Conservation (phyloP, 2,329 filamentous ascomycete species). For the Parasarocladium wereldwijsianum region DNA sequence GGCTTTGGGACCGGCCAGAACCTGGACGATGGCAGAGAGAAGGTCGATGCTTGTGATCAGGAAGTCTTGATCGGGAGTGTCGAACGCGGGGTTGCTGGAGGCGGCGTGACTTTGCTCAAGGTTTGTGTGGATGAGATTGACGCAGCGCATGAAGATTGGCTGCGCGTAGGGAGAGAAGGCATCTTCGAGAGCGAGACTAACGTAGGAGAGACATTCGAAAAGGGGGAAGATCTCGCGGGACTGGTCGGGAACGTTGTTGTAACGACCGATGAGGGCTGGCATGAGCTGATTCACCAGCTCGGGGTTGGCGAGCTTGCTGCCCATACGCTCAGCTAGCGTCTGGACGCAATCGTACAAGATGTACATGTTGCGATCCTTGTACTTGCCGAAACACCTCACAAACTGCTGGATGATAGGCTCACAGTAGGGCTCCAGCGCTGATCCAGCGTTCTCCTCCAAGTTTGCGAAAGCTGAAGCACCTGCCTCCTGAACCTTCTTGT, state of each 20-base stretch:
- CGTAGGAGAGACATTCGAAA: slow-evolving; percentile 91
- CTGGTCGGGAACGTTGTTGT: slow-evolving; percentile 74
- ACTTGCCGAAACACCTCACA: slow-evolving; percentile 79
- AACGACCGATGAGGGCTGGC: slow-evolving; percentile 80
- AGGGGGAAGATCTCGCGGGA: slow-evolving; percentile 89
- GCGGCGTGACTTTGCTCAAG: slow-evolving; percentile 67
- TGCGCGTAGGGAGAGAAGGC: slow-evolving; percentile 73
- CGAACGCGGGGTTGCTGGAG: slow-evolving; percentile 50
- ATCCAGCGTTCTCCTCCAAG: slow-evolving; percentile 83
- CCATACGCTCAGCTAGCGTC: slow-evolving; percentile 85
- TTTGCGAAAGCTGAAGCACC: slow-evolving; percentile 93
- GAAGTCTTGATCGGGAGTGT: slow-evolving; percentile 91
- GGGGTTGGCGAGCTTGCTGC: slow-evolving; percentile 62
- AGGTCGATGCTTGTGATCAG: slow-evolving; percentile 89
- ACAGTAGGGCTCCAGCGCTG: slow-evolving; percentile 69
- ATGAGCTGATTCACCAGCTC: slow-evolving; percentile 77
- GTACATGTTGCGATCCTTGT: slow-evolving; percentile 99
- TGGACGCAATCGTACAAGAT: slow-evolving; percentile 98
- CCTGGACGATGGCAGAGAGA: slow-evolving; percentile 84
- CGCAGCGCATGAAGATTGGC: slow-evolving; percentile 76
- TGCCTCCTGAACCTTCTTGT: slow-evolving; percentile 96
- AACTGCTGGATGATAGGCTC: slow-evolving; percentile 84
- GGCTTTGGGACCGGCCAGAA: slow-evolving; percentile 59
- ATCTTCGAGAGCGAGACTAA: slow-evolving; percentile 71
- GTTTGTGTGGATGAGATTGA: slow-evolving; percentile 83